Conservation (phyloP, 306 rosid species). For the Canavalia gladiata region DNA sequence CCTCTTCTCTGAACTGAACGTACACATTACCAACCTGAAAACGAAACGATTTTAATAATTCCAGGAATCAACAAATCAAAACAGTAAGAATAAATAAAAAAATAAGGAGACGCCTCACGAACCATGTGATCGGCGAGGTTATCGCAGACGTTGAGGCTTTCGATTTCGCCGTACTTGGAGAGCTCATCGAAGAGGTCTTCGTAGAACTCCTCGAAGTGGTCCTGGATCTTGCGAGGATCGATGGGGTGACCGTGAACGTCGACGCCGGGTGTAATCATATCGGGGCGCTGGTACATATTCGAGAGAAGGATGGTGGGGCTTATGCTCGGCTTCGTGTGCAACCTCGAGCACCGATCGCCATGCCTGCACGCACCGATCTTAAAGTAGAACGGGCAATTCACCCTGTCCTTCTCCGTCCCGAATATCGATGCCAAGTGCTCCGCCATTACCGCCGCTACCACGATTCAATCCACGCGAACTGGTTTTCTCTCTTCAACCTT, state of each 20-base stretch:
- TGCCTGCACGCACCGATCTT: constrained; percentile 88
- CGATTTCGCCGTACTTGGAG: constrained; percentile 72
- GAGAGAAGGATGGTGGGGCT: constrained; percentile 77
- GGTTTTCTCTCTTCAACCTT: neutral
- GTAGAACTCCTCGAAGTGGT: constrained; percentile 78
- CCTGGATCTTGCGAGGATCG: constrained; percentile 69
- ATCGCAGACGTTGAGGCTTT: constrained; percentile 76
- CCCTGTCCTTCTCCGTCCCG: constrained; percentile 84
- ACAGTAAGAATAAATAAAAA: no score
- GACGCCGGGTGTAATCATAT: constrained; percentile 79
- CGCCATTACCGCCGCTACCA: constrained; percentile 54
- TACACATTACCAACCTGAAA: constrained; percentile 82
- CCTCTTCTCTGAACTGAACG: constrained; percentile 79
- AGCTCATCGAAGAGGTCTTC: constrained; percentile 77
- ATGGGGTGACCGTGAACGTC: constrained; percentile 69
- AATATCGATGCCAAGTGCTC: constrained; percentile 80
- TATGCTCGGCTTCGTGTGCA: constrained; percentile 78
- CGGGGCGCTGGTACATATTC: constrained; percentile 84
- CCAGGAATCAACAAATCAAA: no score
- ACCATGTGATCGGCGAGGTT: constrained; percentile 88
- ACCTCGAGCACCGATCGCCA: constrained; percentile 75
- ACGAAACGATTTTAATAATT: neutral
- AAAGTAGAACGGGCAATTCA: constrained; percentile 83
- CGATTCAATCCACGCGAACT: neutral
- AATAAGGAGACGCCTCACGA: neutral